Evolutionary conservation across 1,139 yeast genomes (phyloP), one percentile per base, ranked within the genome.

Genomic region (Hemisphaericaspora subhashii): DNA sequence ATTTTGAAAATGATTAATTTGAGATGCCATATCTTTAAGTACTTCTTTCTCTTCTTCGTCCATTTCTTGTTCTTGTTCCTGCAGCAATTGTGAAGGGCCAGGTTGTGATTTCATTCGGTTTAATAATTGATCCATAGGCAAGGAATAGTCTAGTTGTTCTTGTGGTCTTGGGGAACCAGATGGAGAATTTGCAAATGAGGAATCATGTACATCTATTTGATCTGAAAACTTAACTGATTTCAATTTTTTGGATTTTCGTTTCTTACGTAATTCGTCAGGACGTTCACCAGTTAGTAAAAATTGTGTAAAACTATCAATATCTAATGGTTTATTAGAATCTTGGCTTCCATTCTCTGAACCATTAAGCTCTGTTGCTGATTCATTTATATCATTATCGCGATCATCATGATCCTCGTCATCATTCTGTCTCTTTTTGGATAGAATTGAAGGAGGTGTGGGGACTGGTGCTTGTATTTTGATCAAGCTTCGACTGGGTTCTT

Each of bases 181-280:
- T 9, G 64, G 64, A 7, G 67, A 56, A 10, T 41, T 49, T 15
- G 49, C 36, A 18, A 46, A 50, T n/a, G 48, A 47, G 7, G 55
- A 55, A 29, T 63, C 65, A 47, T 72, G 75, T 28, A 70, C 58
- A 42, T 67, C 74, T 3, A 81, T 60, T 46, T 82, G 79, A 50
- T 84, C 90, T 10, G 86, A 77, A 52, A 85, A 85, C 53, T 83
- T 81, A 35, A 85, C 92, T 37, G 79, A 74, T 53, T 83, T 84
- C 31, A 65, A 57, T 45, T 71, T 72, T 55, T 67, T 59, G 46
- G 61, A 56, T 53, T 55, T 64, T 50, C 55, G 56, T 32, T 57
- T 54, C 45, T 53, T 62, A 46, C 53, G 59, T 33, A 52, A 68
- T 11, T 67, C 75, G 23, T 62, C 70, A 11, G 86, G 86, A 34